Conservation (phyloP, 2,329 filamentous ascomycete species). For the Colletotrichum lini region DNA sequence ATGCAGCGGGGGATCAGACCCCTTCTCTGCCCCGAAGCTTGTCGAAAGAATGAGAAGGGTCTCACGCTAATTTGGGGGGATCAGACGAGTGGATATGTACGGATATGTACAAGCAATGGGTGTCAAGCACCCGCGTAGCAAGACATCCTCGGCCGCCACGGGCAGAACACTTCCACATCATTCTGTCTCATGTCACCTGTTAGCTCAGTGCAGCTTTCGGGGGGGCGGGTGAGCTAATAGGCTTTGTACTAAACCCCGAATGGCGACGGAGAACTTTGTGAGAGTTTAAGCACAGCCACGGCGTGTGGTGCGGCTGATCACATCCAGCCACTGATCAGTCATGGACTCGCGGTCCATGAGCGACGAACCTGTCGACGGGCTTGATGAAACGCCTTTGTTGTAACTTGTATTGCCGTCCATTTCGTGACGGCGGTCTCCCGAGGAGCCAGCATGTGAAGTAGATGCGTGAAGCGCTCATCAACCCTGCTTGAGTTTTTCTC, state of each 20-base stretch:
- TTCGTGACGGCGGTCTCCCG: too few relatives aligned
- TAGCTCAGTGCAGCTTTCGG: not conserved
- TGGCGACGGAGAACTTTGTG: not conserved
- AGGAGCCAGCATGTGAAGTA: too few relatives aligned
- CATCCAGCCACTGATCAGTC: constrained; percentile 1
- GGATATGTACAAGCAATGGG: too few relatives aligned
- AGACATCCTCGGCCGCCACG: too few relatives aligned
- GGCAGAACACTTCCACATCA: not conserved
- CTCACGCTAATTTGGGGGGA: not conserved
- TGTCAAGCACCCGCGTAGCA: too few relatives aligned
- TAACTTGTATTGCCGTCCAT: too few relatives aligned
- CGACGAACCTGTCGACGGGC: too few relatives aligned
- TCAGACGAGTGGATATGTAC: too few relatives aligned
- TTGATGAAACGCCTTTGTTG: too few relatives aligned
- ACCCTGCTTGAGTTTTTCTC: too few relatives aligned
- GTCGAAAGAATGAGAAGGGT: not conserved
- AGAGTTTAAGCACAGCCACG: constrained; percentile 2
- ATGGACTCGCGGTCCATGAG: too few relatives aligned
- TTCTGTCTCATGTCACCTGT: not conserved
- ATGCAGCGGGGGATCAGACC: not conserved
- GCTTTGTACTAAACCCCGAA: not conserved
- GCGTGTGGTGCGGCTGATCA: not conserved
- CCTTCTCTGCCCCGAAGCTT: not conserved
- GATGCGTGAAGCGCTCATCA: too few relatives aligned
- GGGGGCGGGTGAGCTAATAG: not conserved